Percentiles rank a stretch among this genome's conserved stretches.
phyloP scores from a whole-genome alignment of 2,329 filamentous ascomycete genomes.

The Colletotrichum somersetense region DNA sequence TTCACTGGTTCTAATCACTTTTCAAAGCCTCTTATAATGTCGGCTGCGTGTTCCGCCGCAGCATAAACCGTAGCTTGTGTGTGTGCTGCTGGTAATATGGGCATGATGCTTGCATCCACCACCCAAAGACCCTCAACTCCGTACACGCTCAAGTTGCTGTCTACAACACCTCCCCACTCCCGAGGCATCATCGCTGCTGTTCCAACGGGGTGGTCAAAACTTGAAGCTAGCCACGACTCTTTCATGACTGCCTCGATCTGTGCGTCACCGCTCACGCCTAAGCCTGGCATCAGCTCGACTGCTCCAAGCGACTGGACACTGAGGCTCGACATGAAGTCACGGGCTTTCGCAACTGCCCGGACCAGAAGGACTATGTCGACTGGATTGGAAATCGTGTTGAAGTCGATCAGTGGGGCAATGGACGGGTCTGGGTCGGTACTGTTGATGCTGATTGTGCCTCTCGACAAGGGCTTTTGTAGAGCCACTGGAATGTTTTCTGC shows the following conservation, averaged over 20 bases:
- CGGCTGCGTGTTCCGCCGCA: constrained; percentile 50
- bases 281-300: constrained; percentile 44
- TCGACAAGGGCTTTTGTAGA: constrained; percentile 45
- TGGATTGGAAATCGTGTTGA: constrained; percentile 44
- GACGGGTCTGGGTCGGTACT: constrained; percentile 43
- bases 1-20: background rate
- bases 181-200: constrained; percentile 52
- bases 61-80: constrained; percentile 49
- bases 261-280: constrained; percentile 43
- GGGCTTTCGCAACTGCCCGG: constrained; percentile 41
- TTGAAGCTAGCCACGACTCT: constrained; percentile 41
- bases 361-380: constrained; percentile 41
- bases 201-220: constrained; percentile 46
- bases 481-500: constrained; percentile 36
- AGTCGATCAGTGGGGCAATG: constrained; percentile 43
- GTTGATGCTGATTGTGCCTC: constrained; percentile 45
- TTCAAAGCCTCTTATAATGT: constrained; percentile 45
- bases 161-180: constrained; percentile 52
- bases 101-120: constrained; percentile 53
- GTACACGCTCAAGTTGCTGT: constrained; percentile 50
- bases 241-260: constrained; percentile 43
- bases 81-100: constrained; percentile 51
- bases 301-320: constrained; percentile 37
- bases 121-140: constrained; percentile 51
- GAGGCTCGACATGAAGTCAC: constrained; percentile 43